Evolutionary conservation across 495 filamentous ascomycete genomes (phyloP), one percentile per base, ranked within the genome.

Genomic region (Daldinia caldariorum): DNA sequence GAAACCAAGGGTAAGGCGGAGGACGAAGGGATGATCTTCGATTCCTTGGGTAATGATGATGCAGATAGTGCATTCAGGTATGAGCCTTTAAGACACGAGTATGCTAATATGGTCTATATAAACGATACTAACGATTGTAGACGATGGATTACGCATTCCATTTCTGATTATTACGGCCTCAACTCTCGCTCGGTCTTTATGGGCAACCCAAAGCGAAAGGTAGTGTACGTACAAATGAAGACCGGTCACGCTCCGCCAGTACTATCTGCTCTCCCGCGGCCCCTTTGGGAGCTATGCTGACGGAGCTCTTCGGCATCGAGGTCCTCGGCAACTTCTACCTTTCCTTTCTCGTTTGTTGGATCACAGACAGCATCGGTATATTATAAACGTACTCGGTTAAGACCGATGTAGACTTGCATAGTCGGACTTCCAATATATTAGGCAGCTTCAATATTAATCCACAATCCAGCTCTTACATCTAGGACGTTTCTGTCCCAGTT

Each of bases 121-220:
- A 56, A 26, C 18, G 66, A 50, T 57, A 58, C 62, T 67, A 31
- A 70, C 43, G 37, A 8, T 8, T 66, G 16, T 66, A 96, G 92
- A 68, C 91, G 95, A 55, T 99, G 93, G 92, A 87, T 99, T 61
- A 93, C 97, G 4, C 94, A 99, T 80, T 90, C 89, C 54, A 92
- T 99, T 69, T 96, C 93, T 20, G 83, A 89, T 6, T 98, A 99
- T 78, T 99, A 99, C 78, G 94, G 93, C 34, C 84, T 99, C 61
- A 88, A 87, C 54, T 94, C 93, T 45, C 94, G 91, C 85, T 93
- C 90, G 2, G 86, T 94, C 73, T 92, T 92, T 0, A 84, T 89
- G 14, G 93, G 91, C 18, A 83, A 90, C 71, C 92, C 93, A 14
- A 87, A 88, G 41, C 87, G 90, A 34, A 87, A 93, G 57, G 91